Conservation (phyloP, 306 rosid species). For the Vigna radiata region DNA sequence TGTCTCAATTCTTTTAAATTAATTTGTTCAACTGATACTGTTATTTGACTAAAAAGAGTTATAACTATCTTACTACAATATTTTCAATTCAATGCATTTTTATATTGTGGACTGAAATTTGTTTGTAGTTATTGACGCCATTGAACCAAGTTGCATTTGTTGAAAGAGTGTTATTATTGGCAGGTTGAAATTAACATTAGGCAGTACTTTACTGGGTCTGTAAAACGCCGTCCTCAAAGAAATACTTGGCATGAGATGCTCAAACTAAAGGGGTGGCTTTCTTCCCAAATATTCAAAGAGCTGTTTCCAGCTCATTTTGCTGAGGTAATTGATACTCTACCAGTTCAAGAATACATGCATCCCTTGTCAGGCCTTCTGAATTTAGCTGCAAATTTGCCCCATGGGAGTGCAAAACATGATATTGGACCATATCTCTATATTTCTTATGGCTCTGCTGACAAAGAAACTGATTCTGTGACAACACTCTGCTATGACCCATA, state of each 20-base stretch:
- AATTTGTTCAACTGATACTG: constrained; percentile 15
- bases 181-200: constrained; percentile 96
- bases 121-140: constrained; percentile 18
- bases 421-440: constrained; percentile 89
- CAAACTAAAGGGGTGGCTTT: constrained; percentile 89
- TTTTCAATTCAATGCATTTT: constrained; percentile 32
- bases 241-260: constrained; percentile 73
- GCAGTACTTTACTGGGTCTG: constrained; percentile 87
- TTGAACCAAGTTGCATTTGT: constrained; percentile 20
- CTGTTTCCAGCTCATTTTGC: constrained; percentile 91
- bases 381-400: constrained; percentile 82
- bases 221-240: constrained; percentile 59
- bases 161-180: constrained; percentile 44
- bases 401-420: constrained; percentile 71
- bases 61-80: not conserved
- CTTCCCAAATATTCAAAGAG: constrained; percentile 86
- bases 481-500: constrained; percentile 78
- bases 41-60: not conserved
- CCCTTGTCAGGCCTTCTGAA: constrained; percentile 87
- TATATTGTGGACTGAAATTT: constrained; percentile 17
- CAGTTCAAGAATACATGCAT: constrained; percentile 93
- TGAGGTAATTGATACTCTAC: constrained; percentile 77
- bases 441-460: constrained; percentile 77
- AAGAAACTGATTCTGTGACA: constrained; percentile 70
- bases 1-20: constrained; percentile 24